Base-by-base conservation (phyloP, 495 filamentous ascomycete genomes). In the Schizothecium vesticola region DNA sequence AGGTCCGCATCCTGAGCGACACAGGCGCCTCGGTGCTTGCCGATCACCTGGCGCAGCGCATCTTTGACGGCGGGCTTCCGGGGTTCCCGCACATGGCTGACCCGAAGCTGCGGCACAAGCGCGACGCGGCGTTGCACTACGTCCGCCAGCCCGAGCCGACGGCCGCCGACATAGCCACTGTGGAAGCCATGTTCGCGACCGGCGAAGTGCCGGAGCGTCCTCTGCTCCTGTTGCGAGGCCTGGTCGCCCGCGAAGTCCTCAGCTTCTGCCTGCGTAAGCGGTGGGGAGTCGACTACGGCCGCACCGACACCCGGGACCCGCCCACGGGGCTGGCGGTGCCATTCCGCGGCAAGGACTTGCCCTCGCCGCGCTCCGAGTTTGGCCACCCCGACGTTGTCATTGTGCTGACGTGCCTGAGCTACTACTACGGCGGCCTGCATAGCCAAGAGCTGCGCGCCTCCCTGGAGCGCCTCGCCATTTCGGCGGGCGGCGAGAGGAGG, bases 331-430 rank as follows among this genome's bases (percentile, higher is more conserved):
- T 90, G 1, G 89, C 90, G 6, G 88, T 92, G 0, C 90, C 90
- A 1, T 93, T 84, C 63, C 80, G 84, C n/a, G 85, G 86, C 3
- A 93, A 92, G 69, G 89, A 88, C 59, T 82, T 68, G 21, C 89
- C 88, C 8, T 78, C 87, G 0, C 75, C 79, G 1, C 78, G 84
- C 12, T 83, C 89, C 0, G 90, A 92, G 69, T 92, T 89, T 72
- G 86, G 88, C 28, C 89, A 92, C 72, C 90, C 89, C 0, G 89
- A 92, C 71, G 84, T 88, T 0, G 77, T 81, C 31, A 87, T 92
- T 25, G 66, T 86, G 4, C 73, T 92, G 12, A 91, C 90, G 0
- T 88, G 77, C 25, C 74, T 91, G 5, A 83, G 79, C 36, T 91
- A 89, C 71, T 92, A 92, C 71, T 89, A 91, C 59, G 74, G 76